Percentiles rank a stretch among this genome's conserved stretches.
phyloP scores from a whole-genome alignment of 208 protist species.

The Crithidia brevicula region DNA sequence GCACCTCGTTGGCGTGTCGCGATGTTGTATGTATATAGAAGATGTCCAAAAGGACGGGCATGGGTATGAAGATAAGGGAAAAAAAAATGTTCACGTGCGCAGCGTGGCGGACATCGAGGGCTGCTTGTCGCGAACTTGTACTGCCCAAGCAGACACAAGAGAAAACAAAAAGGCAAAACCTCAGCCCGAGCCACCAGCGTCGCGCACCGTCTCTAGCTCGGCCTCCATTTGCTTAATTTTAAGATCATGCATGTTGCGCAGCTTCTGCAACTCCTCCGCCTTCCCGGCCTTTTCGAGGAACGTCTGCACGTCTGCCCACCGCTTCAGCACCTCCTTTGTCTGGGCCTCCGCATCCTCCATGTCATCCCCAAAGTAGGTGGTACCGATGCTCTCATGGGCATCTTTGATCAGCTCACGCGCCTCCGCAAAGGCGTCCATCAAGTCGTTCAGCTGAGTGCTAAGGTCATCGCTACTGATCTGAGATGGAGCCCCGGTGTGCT shows the following conservation, averaged over 20 bases:
- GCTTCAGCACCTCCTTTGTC: slow-evolving; percentile 53
- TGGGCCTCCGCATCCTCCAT: slow-evolving; percentile 63
- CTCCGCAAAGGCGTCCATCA: slow-evolving; percentile 71
- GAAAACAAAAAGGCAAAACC: no score
- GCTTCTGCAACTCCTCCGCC: slow-evolving; percentile 25
- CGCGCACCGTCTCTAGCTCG: slow-evolving; percentile 55
- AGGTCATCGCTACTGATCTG: slow-evolving; percentile 16
- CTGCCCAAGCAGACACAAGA: no score
- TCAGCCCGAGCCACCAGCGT: slow-evolving; percentile 26
- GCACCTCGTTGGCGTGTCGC: no score
- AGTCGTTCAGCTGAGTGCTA: slow-evolving; percentile 42
- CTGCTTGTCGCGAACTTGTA: no score
- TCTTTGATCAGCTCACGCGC: slow-evolving; percentile 71
- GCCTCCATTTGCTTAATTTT: slow-evolving; percentile 76
- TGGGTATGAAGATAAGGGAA: no score
- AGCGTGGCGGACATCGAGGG: no score
- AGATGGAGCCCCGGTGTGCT: slow-evolving; percentile 12
- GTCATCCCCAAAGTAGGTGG: slow-evolving; percentile 73
- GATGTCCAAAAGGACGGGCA: no score
- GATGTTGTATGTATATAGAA: no score
- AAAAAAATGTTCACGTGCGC: no score
- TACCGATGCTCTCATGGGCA: slow-evolving; percentile 65
- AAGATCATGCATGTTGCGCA: slow-evolving; percentile 61
- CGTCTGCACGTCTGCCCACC: slow-evolving; percentile 51
- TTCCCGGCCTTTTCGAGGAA: slow-evolving; percentile 34